These are phyloP conservation scores for Colletotrichum tropicicola DNA, from an alignment of 2,329 filamentous ascomycete species.

Conservation along the genomic window DNA sequence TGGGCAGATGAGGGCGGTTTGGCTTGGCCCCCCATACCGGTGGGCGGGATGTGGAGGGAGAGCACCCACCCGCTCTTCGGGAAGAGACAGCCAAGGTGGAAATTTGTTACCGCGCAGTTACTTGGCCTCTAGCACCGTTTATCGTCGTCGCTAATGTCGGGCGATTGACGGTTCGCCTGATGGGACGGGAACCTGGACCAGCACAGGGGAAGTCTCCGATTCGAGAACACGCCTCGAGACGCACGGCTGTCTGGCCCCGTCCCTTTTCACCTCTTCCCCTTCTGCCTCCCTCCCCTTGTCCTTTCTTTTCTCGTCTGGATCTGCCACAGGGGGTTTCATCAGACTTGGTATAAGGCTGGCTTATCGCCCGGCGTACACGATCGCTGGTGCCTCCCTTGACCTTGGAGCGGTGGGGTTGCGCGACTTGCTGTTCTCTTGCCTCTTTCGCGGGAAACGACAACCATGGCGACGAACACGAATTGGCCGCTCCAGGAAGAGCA, in stretches of 20 bases:
- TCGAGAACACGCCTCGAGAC: not conserved
- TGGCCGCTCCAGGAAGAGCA: conserved; percentile 26
- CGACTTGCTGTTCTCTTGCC: not conserved
- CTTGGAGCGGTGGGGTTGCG: not conserved
- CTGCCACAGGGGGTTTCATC: not conserved
- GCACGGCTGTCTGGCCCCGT: not conserved
- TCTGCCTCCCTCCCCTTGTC: not conserved
- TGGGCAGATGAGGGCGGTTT: too few relatives aligned
- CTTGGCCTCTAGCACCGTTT: not conserved
- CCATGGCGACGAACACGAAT: conserved; percentile 19
- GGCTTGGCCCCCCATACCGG: not conserved
- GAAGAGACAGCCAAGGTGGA: not conserved
- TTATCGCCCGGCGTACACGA: not conserved
- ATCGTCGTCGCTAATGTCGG: not conserved
- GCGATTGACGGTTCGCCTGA: not conserved
- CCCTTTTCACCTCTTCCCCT: not conserved
- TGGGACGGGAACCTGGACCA: conserved; percentile 3
- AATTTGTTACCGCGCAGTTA: not conserved
- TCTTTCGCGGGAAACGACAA: not conserved
- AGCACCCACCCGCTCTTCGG: too few relatives aligned
- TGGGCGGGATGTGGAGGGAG: conserved; percentile 6
- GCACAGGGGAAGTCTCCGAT: not conserved
- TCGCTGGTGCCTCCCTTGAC: not conserved
- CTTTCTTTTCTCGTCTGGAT: not conserved
- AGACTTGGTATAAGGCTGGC: conserved; percentile 16